phyloP scores from a whole-genome alignment of 192 early-diverging fungal species.

The Coemansia pectinata region DNA sequence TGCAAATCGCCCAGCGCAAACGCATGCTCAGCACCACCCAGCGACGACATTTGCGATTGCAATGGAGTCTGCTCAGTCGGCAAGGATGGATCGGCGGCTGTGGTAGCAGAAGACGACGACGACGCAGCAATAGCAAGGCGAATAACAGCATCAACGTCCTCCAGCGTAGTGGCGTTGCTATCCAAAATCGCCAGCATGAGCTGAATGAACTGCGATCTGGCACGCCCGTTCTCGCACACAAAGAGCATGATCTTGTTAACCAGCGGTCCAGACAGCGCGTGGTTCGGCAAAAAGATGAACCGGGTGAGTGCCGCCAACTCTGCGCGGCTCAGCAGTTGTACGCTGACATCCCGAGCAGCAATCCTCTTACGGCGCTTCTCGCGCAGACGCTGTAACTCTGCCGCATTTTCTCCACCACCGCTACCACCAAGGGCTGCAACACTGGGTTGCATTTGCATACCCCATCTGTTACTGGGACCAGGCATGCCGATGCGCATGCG shows the following conservation, averaged over 20 bases:
- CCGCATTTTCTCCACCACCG: background rate
- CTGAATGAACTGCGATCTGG: slow-evolving; percentile 80
- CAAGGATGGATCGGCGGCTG: slow-evolving; percentile 13
- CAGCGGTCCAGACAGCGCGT: slow-evolving; percentile 67
- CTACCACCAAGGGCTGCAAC: background rate
- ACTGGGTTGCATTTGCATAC: background rate
- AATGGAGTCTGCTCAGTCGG: slow-evolving; percentile 17
- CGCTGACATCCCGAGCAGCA: slow-evolving; percentile 41
- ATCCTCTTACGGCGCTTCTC: slow-evolving; percentile 47
- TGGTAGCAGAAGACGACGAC: background rate
- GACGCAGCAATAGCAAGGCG: slow-evolving; percentile 22
- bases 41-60: slow-evolving; percentile 23
- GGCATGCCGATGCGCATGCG: slow-evolving; percentile 27
- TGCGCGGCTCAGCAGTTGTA: slow-evolving; percentile 72
- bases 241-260: slow-evolving; percentile 41
- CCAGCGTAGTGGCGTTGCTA: slow-evolving; percentile 58
- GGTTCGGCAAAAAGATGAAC: slow-evolving; percentile 86
- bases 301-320: slow-evolving; percentile 82
- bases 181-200: slow-evolving; percentile 84
- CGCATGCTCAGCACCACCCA: slow-evolving; percentile 21
- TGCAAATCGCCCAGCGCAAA: slow-evolving; percentile 51
- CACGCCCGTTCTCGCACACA: slow-evolving; percentile 87
- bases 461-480: slow-evolving; percentile 2
- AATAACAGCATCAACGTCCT: slow-evolving; percentile 37
- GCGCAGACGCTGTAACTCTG: slow-evolving; percentile 31